These are phyloP conservation scores for Fusarium sp. DNA, from an alignment of 2,329 filamentous ascomycete species.

Conservation along the genomic window DNA sequence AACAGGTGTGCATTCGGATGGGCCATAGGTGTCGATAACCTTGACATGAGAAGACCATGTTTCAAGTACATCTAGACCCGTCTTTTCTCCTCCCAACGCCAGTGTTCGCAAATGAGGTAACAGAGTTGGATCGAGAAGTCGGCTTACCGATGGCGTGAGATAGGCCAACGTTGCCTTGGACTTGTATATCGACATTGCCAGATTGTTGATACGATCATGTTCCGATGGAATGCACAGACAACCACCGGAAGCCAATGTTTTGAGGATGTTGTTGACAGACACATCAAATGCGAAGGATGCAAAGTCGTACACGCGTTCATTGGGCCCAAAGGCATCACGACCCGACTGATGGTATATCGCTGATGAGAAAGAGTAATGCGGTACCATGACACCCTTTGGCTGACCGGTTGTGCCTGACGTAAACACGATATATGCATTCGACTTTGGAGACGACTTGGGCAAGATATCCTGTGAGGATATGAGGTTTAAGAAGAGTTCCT, in stretches of 20 bases:
- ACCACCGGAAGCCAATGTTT: background rate
- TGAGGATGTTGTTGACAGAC: constrained; percentile 1
- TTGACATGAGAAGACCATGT: background rate
- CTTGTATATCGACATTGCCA: background rate
- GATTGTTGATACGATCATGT: background rate
- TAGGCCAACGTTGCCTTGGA: background rate
- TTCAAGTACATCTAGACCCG: background rate
- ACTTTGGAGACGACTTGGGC: background rate
- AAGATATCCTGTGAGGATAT: background rate
- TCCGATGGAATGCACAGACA: constrained; percentile 8
- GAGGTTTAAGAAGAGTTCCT: too few relatives aligned
- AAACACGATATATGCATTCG: background rate
- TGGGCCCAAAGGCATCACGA: background rate
- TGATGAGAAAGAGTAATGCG: background rate
- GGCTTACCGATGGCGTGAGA: background rate
- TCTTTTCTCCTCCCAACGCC: background rate
- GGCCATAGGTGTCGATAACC: background rate
- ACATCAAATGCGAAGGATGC: constrained; percentile 10
- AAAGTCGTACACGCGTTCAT: constrained; percentile 3
- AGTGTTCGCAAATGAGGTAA: background rate
- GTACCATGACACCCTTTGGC: constrained; percentile 7
- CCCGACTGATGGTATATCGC: background rate
- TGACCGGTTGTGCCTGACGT: constrained; percentile 1
- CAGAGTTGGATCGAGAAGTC: background rate
- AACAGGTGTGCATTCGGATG: background rate